Conservation (phyloP, 2,329 filamentous ascomycete species). For the Sphaerulina populicola region DNA sequence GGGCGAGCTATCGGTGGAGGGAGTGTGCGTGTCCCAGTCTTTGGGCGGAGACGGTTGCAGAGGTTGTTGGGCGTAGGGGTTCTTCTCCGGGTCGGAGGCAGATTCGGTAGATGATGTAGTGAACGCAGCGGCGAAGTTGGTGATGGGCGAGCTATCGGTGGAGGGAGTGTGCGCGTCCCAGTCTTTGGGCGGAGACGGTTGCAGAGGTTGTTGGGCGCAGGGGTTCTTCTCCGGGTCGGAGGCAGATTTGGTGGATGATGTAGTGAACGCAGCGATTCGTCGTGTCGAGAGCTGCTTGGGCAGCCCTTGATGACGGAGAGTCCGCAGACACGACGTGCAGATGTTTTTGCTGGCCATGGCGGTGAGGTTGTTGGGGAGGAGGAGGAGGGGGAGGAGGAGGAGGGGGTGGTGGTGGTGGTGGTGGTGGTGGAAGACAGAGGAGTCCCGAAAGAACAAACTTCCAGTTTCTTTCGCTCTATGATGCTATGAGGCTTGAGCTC, state of each 20-base stretch:
- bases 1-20: conserved; percentile 9
- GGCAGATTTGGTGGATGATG: conserved; percentile 7
- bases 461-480: not conserved
- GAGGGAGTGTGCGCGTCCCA: conserved; percentile 10
- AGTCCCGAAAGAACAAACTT: not conserved
- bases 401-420: not conserved
- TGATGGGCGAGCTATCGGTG: conserved; percentile 14
- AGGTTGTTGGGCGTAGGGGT: conserved; percentile 12
- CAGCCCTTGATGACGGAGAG: conserved; percentile 15
- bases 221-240: conserved; percentile 7
- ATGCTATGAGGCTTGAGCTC: not conserved
- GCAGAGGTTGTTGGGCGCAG: conserved; percentile 10
- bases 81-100: conserved; percentile 3
- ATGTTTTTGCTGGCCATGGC: conserved; percentile 22
- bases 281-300: conserved; percentile 1
- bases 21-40: conserved; percentile 11
- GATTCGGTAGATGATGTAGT: conserved; percentile 7
- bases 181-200: conserved; percentile 10
- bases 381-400: no score
- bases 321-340: conserved; percentile 22
- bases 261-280: not conserved
- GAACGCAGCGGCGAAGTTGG: conserved; percentile 24
- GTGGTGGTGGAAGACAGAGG: not conserved
- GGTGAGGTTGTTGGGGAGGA: not conserved
- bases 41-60: conserved; percentile 7